Conservation (phyloP, 345 rosid genomes). For the Lumnitzera littorea region DNA sequence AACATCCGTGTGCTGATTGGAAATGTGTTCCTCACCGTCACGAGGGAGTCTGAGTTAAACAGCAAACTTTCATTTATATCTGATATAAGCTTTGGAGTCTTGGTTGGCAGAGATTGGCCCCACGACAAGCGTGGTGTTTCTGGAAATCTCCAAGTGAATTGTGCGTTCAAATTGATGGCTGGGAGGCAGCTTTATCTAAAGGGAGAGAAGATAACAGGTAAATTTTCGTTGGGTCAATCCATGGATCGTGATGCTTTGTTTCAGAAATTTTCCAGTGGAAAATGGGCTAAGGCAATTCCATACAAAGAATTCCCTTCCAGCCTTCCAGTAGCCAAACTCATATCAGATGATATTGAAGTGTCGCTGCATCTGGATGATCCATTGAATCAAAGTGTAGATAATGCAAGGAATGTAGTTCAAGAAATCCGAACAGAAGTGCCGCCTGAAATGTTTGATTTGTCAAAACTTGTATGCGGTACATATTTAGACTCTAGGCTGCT, state of each 20-base stretch:
- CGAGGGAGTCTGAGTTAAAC: constrained; percentile 28
- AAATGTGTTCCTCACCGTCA: constrained; percentile 44
- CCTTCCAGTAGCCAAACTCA: constrained; percentile 74
- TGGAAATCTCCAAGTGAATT: constrained; percentile 55
- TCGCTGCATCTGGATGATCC: constrained; percentile 38
- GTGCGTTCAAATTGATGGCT: constrained; percentile 41
- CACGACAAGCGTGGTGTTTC: constrained; percentile 54
- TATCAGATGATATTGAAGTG: constrained; percentile 47
- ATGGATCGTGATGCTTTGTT: constrained; percentile 34
- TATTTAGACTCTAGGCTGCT: constrained; percentile 69
- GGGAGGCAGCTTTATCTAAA: constrained; percentile 73
- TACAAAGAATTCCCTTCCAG: constrained; percentile 78
- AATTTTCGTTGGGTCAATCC: constrained; percentile 40
- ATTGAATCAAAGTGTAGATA: constrained; percentile 28
- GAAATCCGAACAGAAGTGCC: constrained; percentile 74
- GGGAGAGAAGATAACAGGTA: constrained; percentile 43
- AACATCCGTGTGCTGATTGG: constrained; percentile 65
- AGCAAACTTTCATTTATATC: constrained; percentile 41
- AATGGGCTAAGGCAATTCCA: constrained; percentile 70
- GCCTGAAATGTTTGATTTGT: constrained; percentile 80
- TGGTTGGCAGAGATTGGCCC: constrained; percentile 64
- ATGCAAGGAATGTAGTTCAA: constrained; percentile 41
- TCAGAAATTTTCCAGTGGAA: constrained; percentile 48
- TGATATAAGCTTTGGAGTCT: constrained; percentile 50
- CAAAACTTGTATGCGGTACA: constrained; percentile 77